These are phyloP conservation scores for Boletus reticuloceps DNA, from an alignment of 768 basidiomycete species.

Conservation along the genomic window DNA sequence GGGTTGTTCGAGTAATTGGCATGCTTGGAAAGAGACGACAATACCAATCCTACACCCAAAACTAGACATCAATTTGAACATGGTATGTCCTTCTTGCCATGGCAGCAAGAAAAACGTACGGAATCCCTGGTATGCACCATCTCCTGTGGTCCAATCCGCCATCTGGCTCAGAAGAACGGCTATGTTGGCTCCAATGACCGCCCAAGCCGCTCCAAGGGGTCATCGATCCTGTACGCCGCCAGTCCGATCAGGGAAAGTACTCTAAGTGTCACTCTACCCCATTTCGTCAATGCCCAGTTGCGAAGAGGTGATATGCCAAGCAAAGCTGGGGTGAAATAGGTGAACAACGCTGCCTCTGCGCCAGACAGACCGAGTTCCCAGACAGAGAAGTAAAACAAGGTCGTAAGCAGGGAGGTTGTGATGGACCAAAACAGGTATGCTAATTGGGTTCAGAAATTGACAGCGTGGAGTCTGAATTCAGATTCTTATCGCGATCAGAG, in stretches of 20 bases:
- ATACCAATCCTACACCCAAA: constrained; percentile 60
- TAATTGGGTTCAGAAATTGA: constrained; percentile 23
- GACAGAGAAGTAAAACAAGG: constrained; percentile 89
- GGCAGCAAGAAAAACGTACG: constrained; percentile 35
- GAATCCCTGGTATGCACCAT: constrained; percentile 46
- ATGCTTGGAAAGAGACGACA: constrained; percentile 71
- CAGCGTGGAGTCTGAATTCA: not conserved
- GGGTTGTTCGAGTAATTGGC: constrained; percentile 82
- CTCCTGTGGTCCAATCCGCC: constrained; percentile 50
- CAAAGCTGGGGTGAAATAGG: constrained; percentile 65
- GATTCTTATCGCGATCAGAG: not conserved
- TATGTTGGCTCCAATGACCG: constrained; percentile 54
- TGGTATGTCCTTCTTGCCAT: not conserved
- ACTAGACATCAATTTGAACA: constrained; percentile 40
- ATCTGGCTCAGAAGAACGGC: constrained; percentile 47
- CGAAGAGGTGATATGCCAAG: constrained; percentile 48
- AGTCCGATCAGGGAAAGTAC: constrained; percentile 50
- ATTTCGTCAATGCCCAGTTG: constrained; percentile 43
- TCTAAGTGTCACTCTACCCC: constrained; percentile 50
- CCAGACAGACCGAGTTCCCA: constrained; percentile 88
- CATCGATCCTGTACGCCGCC: constrained; percentile 49
- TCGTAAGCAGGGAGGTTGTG: constrained; percentile 73
- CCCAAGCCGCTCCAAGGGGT: constrained; percentile 54
- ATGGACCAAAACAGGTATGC: constrained; percentile 84
- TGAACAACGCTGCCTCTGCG: constrained; percentile 71